Evolutionary conservation across 805 yeast species (phyloP), one percentile per base, ranked within the genome.

Genomic region (Wickerhamiella galacta): DNA sequence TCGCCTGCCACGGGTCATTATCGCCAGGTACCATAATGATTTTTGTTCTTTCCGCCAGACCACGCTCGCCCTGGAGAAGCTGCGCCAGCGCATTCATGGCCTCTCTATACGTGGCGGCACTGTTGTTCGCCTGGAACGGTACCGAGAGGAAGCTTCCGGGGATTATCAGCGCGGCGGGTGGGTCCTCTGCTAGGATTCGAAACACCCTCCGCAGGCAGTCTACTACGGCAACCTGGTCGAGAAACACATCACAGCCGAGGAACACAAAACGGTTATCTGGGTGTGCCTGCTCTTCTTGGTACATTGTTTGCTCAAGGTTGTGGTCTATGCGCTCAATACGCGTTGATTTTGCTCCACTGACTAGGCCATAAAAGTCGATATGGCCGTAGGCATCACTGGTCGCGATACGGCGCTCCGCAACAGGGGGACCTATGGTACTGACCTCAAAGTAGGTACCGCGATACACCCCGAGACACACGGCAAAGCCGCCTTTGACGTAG

Each of bases 1-100:
- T 61, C 1, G 90, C 69, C 22, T 74, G 73, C 95, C 96, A 90
- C 0, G 95, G 95, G 54, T 90, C 99, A 43, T 81, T 78, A 26
- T 71, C 70, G 1, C 98, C 96, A 0, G 96, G 95, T 1, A 87
- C 59, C 37, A 90, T 68, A 1, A 82, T 56, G 19, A 90, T 53
- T 32, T 75, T 72, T 19, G 77, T 63, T 5, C 56, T 48, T 6
- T 57, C 48, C 10, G 72, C 56, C 5, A 82, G 53, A 3, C 52
- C 48, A 0, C 81, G 77, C 43, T 59, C 78, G 30, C 65, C 61
- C 7, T 74, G 66, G 14, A 90, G 47, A 2, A 81, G 46, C 2
- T 63, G 60, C 0, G 93, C 87, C 11, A 90, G 59, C 2, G 70
- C 60, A 46, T 85, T 93, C 54, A 90, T 85, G 17, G 68, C 66